Percentiles rank a stretch among this genome's conserved stretches.
phyloP scores from a whole-genome alignment of 176 grass and related monocot genomes.

The Calamus simplicifolius region DNA sequence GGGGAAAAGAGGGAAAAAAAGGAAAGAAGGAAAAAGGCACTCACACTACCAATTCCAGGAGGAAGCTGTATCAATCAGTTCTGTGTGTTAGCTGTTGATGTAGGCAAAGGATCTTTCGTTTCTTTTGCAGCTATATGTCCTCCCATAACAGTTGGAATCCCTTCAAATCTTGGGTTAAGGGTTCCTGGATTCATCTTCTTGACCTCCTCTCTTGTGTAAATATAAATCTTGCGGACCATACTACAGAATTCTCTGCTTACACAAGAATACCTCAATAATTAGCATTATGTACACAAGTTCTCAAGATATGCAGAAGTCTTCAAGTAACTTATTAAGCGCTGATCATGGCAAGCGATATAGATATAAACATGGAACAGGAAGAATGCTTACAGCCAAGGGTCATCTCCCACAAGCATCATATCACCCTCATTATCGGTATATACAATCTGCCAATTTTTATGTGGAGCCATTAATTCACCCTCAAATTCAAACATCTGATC shows the following conservation, averaged over 20 bases:
- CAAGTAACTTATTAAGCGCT: too few relatives aligned
- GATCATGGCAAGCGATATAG: too few relatives aligned
- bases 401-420: constrained; percentile 99
- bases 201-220: constrained; percentile 88
- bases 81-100: constrained; percentile 16
- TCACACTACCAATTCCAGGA: neutral
- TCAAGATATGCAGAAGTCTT: too few relatives aligned
- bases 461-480: constrained; percentile 53
- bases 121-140: constrained; percentile 28
- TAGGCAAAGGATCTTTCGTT: constrained; percentile 13
- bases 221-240: constrained; percentile 75
- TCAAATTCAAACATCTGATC: constrained; percentile 91
- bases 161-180: constrained; percentile 36
- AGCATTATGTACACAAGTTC: neutral
- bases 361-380: neutral
- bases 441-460: constrained; percentile 71
- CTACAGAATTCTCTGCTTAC: constrained; percentile 73
- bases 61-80: constrained; percentile 12
- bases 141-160: constrained; percentile 20
- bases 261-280: constrained; percentile 7
- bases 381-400: constrained; percentile 80
- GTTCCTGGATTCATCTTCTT: constrained; percentile 78
- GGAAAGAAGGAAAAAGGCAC: too few relatives aligned
- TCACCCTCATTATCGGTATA: constrained; percentile 94
- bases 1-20: too few relatives aligned